Base-by-base conservation (phyloP, 163 green algal genomes). In the Coccomyxa subellipsoidea region DNA sequence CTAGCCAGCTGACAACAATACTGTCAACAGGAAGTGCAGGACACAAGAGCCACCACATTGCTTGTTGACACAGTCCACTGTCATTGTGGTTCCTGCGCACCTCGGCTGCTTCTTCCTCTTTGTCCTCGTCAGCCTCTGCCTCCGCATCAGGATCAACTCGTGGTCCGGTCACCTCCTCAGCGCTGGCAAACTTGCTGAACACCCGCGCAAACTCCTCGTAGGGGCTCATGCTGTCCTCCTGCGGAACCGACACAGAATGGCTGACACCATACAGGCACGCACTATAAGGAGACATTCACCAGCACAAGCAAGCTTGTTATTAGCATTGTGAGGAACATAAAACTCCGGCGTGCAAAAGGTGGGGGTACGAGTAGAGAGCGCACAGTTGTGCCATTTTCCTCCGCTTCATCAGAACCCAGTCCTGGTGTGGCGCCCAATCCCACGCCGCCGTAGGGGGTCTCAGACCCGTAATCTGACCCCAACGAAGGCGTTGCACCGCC, bases 111-210 rank as follows among this genome's bases (percentile, higher is more conserved):
- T 81, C 76, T 8, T 83, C 83, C 21, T 78, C 72, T 34, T 87
- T 73, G 35, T 40, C 71, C 39, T 85, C 71, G 38, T 77, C 12
- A 37, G 25, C 54, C 27, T 73, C 10, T 12, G 29, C 77, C 3
- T 86, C 54, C 32, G n/a, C n/a, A n/a, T 75, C 77, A 18, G 73
- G 66, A 9, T 81, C 80, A 9, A 81, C 66, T 34, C 9, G 77
- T 37, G 34, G 35, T 35, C 35, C 84, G 38, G 69, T 81, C 40
- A 89, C 80, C 84, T 90, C 76, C 72, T 92, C 88, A 69, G 86
- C 88, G 15, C 36, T 86, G 12, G 84, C 85, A 80, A 92, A 90
- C 29, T 84, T 85, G 47, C 85, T 69, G 71, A 89, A 78, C 66
- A 93, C 86, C 23, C 85, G 83, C 54, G 85, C 70, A 35, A 91